Base-by-base conservation (phyloP, 2,329 filamentous ascomycete genomes). In the Clarireedia hainanense region DNA sequence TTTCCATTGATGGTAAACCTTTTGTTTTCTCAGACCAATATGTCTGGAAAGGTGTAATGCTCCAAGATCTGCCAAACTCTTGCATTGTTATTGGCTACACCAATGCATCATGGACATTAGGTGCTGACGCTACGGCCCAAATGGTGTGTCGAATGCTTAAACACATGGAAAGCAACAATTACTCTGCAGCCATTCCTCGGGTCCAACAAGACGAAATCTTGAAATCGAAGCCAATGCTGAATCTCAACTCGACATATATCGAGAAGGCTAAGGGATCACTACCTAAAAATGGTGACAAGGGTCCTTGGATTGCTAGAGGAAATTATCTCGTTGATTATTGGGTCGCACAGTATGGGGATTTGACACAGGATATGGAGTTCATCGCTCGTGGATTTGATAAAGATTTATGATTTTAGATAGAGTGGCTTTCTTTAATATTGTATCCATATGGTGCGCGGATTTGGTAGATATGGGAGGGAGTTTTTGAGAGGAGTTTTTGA, bases 81-180 rank as follows among this genome's bases (percentile, higher is more conserved):
- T 75, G 76, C 1, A 74, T 82, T 51, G 72, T 86, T 37, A 74
- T 85, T 45, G 86, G 85, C 7, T 89, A 88, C 67, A 79, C 81
- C 20, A 81, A 84, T 47, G 77, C 79, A 0, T 79, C 79, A 0
- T 89, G 85, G 85, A 89, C 85, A 0, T 76, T 86, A 0, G 84
- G 84, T 2, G 79, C 81, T 0, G 84, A 85, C 51, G 50, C 59
- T 2, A 65, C 66, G 10, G 63, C 66, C 1, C 27, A 47, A 12
- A 47, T 64, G 3, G 50, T 68, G 2, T 65, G 64, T 30, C 57
- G 65, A 23, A 37, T 69, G 2, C 24, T 68, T 17, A 69, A 68
- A 47, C 51, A 65, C 14, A 65, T 69, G 64, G 58, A 63, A 6
- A 47, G 47, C 6, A 57, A 59, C 6, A 42, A 57, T 2, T 17